Evolutionary conservation across 164 flowering plant genomes (phyloP), one percentile per base, ranked within the genome.

Genomic region (Chloranthus sessilifolius): DNA sequence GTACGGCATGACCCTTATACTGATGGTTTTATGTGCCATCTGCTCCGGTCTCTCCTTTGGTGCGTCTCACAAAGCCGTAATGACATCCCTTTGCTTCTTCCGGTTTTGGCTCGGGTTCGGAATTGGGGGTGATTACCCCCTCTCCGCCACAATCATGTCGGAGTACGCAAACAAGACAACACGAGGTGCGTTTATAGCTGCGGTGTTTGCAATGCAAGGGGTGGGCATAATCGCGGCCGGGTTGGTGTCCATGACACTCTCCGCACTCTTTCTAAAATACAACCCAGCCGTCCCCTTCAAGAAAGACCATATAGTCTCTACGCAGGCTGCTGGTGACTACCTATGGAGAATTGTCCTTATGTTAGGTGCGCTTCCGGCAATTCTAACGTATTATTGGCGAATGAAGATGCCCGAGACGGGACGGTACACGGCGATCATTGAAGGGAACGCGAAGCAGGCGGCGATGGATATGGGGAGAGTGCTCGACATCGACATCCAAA

Each of bases 331-430:
- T 31, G 85, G 61, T 2, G 95, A 87, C 58, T 87, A 69, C 14
- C 51, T 77, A 0, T 87, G 95, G 95, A 60, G 94, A 14, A 71
- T 84, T 1, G 75, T 87, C 29, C 43, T 87, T 35, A 84, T 84
- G 82, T 63, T 72, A 3, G 96, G 96, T 5, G 81, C 96, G 0
- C 38, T 84, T 22, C 94, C 94, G 0, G 94, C 96, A 0, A 69
- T 65, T 0, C 46, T 80, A 0, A 84, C 96, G 1, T 87, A 73
- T 75, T 87, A 87, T 66, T 84, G 77, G 85, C 56, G 95, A 20
- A 63, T 70, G 77, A 86, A 83, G 54, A 86, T 86, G 95, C 95
- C 95, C 0, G 88, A 87, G 39, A 87, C 94, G 1, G 96, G 77
- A 80, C 1, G 70, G 81, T 87, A 75, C 78, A 87, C 92, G 0